phyloP scores from a whole-genome alignment of 768 basidiomycete genomes.

The Dioszegia aurantiaca region DNA sequence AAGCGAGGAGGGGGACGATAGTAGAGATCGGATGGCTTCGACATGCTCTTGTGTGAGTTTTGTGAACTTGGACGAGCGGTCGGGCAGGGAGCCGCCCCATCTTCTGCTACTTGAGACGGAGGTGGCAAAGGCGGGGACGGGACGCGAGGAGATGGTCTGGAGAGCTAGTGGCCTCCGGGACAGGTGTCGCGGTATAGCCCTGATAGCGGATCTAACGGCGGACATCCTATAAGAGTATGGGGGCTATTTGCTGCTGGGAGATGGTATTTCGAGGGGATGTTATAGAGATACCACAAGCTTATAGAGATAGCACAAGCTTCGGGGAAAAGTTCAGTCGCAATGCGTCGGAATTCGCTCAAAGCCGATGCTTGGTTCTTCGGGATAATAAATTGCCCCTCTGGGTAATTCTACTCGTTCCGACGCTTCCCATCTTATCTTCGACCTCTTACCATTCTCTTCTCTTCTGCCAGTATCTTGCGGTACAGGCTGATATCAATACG shows the following conservation, averaged over 20 bases:
- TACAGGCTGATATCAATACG: not conserved
- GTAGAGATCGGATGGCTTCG: constrained; percentile 45
- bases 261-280: not conserved
- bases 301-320: not conserved
- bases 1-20: constrained; percentile 45
- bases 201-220: constrained; percentile 6
- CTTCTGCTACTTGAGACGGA: not conserved
- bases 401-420: not conserved
- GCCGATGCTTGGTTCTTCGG: not conserved
- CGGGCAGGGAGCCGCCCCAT: constrained; percentile 34
- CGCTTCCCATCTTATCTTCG: not conserved
- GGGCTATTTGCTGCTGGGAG: no score
- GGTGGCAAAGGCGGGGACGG: not conserved
- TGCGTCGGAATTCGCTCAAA: not conserved
- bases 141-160: constrained; percentile 4
- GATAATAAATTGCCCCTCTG: not conserved
- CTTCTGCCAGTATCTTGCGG: not conserved
- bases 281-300: not conserved
- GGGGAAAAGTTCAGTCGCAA: not conserved
- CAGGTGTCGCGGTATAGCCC: not conserved
- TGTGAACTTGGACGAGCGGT: constrained; percentile 35
- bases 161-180: not conserved
- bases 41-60: constrained; percentile 47
- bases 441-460: not conserved
- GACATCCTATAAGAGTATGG: constrained; percentile 5